These are phyloP conservation scores for Candida odintsovae DNA, from an alignment of 805 yeast genomes.

Conservation along the genomic window DNA sequence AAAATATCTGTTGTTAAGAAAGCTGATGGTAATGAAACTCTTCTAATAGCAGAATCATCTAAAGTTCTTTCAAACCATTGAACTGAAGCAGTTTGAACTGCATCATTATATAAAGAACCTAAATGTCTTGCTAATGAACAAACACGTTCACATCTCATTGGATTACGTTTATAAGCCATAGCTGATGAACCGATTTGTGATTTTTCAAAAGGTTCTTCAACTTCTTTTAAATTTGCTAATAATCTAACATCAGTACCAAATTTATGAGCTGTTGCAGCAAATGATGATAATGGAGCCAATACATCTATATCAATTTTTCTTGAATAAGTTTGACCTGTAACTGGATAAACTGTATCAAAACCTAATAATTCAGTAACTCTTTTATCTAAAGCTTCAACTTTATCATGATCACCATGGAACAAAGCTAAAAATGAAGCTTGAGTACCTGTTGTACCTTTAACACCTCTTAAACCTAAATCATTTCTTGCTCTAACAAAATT, in stretches of 20 bases:
- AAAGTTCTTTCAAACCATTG: slow-evolving; percentile 99
- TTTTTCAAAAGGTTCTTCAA: slow-evolving; percentile 98
- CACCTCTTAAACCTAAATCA: slow-evolving; percentile 95
- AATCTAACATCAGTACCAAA: slow-evolving; percentile 96
- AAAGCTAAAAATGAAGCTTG: slow-evolving; percentile 94
- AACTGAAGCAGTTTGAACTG: slow-evolving; percentile 93
- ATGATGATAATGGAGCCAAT: slow-evolving; percentile 84
- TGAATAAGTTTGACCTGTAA: slow-evolving; percentile 98
- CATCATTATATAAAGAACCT: slow-evolving; percentile 87
- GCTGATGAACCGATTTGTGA: slow-evolving; percentile 98
- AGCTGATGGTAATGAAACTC: slow-evolving; percentile 94
- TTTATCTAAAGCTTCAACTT: slow-evolving; percentile 88
- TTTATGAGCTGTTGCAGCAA: slow-evolving; percentile 96
- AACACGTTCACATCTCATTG: slow-evolving; percentile 98
- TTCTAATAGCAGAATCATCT: slow-evolving; percentile 96
- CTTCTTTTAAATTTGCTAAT: slow-evolving; percentile 92
- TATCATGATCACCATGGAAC: slow-evolving; percentile 95
- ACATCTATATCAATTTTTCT: slow-evolving; percentile 97
- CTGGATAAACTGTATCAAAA: slow-evolving; percentile 92
- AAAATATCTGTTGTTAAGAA: slow-evolving; percentile 94
- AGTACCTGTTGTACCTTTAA: slow-evolving; percentile 98
- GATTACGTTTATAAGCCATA: slow-evolving; percentile 99
- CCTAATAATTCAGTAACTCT: slow-evolving; percentile 91
- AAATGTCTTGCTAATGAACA: slow-evolving; percentile 97
- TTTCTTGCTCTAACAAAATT: slow-evolving; percentile 94